Evolutionary conservation across 768 basidiomycete genomes (phyloP), one percentile per base, ranked within the genome.

Genomic region (Lentinula boryana): DNA sequence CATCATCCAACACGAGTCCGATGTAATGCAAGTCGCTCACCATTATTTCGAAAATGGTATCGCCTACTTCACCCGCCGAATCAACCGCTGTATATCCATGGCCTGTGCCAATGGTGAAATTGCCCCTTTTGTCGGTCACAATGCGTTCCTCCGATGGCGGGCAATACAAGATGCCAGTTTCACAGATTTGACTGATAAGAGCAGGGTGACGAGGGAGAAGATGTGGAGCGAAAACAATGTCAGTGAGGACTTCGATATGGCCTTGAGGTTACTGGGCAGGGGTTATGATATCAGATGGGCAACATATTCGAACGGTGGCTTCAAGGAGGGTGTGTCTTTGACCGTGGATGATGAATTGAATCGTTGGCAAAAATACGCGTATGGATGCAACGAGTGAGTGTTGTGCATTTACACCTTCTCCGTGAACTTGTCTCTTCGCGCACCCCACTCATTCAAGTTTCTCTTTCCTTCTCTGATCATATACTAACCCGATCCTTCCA

Each of bases 1-100:
- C 3, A 91, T 96, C 71, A 84, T 96, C 57, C 93, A 95, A 67
- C 93, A 95, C 69, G 89, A 89, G 66, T 87, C 85, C 23, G 88
- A 89, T 67, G 91, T 93, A 50, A 88, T 93, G 86, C 88, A 92
- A 71, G 89, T 93, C 60, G 90, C 84, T 0, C 77, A 87, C 68
- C 89, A 93, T 70, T 95, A 91, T 72, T 95, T 95, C 67, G 93
- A 96, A 72, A 93, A 92, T 66, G 90, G 88, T 66, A 85, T 94
- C 63, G 83, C 91, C 13, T 88, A 87, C 71, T 94, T 95, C 73
- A 93, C 93, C 16, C 80, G 83, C 62, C 78, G 90, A 62, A 88
- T 94, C 70, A 92, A 94, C 68, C 75, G 80, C 70, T 86, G 77
- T 64, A 92, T 80, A 76, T 89, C 78, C 71, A 88, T 79, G 81